Evolutionary conservation across 2,329 filamentous ascomycete genomes (phyloP).

Genomic region (Penicillium sp.): DNA sequence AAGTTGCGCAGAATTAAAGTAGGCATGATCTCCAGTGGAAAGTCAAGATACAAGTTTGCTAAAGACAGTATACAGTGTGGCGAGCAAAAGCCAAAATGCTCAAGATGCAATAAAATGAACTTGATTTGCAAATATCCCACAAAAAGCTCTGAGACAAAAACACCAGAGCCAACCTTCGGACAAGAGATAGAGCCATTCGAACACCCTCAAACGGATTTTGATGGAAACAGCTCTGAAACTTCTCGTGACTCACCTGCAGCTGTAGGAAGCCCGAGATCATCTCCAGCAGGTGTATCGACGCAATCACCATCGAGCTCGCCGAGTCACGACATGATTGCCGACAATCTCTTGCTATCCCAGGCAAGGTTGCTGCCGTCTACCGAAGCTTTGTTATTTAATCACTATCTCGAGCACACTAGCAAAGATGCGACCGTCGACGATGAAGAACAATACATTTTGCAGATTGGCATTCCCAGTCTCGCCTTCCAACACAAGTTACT

Average conservation of each 20-base stretch:
- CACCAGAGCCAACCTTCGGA: not conserved
- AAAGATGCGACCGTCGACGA: not conserved
- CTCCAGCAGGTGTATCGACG: not conserved
- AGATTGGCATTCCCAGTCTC: not conserved
- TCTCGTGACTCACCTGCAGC: not conserved
- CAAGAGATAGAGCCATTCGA: not conserved
- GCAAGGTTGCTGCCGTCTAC: not conserved
- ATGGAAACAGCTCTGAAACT: not conserved
- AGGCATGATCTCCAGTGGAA: not conserved
- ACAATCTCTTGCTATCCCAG: not conserved
- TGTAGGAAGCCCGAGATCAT: not conserved
- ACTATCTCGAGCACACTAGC: constrained; percentile 2
- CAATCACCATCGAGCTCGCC: not conserved
- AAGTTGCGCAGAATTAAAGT: constrained; percentile 4
- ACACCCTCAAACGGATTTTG: not conserved
- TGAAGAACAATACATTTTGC: not conserved
- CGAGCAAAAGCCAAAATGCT: constrained; percentile 1
- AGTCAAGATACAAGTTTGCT: not conserved
- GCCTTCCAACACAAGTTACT: not conserved
- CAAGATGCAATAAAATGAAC: constrained; percentile 1
- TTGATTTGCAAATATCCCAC: not conserved
- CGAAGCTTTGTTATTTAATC: not conserved
- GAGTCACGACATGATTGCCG: not conserved
- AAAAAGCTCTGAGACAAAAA: not conserved
- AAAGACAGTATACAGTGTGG: not conserved